These are phyloP conservation scores for Tylopilus intermedius DNA, from an alignment of 768 basidiomycete species.

Conservation along the genomic window DNA sequence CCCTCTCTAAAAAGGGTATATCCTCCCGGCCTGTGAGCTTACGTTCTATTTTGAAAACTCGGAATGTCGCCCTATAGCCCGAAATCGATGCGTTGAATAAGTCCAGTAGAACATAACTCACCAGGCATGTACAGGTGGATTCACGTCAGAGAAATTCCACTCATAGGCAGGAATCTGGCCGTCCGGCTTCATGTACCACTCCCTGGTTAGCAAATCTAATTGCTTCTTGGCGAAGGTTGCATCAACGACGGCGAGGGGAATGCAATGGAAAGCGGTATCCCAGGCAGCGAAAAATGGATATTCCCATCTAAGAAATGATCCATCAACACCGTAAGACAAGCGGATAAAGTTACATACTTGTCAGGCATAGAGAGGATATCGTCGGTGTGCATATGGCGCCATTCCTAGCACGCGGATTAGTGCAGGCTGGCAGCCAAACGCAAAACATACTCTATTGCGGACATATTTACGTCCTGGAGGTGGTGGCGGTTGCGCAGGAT, in stretches of 20 bases:
- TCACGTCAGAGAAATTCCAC: constrained; percentile 97
- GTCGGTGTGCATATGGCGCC: constrained; percentile 92
- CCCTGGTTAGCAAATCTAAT: constrained; percentile 89
- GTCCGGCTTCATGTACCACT: constrained; percentile 99
- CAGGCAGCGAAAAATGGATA: constrained; percentile 99
- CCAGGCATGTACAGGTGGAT: constrained; percentile 81
- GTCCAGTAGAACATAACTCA: constrained; percentile 25
- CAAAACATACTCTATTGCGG: constrained; percentile 64
- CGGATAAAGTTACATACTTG: constrained; percentile 52
- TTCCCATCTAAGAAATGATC: constrained; percentile 65
- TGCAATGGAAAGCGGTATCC: constrained; percentile 99
- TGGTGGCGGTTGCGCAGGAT: constrained; percentile 91
- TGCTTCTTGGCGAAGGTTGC: constrained; percentile 96
- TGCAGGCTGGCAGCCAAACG: not conserved
- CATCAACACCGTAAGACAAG: not conserved
- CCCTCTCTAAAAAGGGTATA: constrained; percentile 87
- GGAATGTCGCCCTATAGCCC: constrained; percentile 80
- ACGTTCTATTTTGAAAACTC: constrained; percentile 98
- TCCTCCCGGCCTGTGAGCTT: constrained; percentile 92
- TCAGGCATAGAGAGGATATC: constrained; percentile 99
- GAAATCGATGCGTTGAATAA: not conserved
- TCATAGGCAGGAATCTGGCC: constrained; percentile 99
- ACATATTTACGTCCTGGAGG: constrained; percentile 83
- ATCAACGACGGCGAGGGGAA: constrained; percentile 94
- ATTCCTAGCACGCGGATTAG: constrained; percentile 51